Evolutionary conservation across 148 eudicot species (phyloP).

Genomic region (Amaranthus palmeri): DNA sequence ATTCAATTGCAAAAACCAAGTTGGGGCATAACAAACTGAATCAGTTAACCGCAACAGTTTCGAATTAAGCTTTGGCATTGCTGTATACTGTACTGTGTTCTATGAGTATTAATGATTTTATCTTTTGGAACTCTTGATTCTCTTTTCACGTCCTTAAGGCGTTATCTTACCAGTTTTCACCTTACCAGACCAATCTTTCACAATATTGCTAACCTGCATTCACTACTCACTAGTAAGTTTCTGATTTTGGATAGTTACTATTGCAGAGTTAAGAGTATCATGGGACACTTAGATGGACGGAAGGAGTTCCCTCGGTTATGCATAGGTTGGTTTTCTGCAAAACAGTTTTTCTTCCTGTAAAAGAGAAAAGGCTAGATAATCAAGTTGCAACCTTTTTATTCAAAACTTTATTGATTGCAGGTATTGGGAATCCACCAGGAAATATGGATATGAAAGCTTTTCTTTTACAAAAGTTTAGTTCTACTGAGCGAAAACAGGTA

Average conservation of each 20-base stretch:
- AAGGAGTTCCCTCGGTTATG: conserved; percentile 90
- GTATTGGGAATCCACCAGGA: conserved; percentile 94
- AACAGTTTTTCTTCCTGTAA: neutral
- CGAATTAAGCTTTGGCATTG: too few relatives aligned
- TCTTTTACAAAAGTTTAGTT: conserved; percentile 87
- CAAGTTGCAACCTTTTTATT: neutral
- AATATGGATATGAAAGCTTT: conserved; percentile 94
- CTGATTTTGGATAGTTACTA: conserved; percentile 3
- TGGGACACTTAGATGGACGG: conserved; percentile 78
- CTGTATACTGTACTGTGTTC: neutral
- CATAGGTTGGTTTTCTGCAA: conserved; percentile 52
- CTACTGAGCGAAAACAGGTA: conserved; percentile 65
- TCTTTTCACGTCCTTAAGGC: neutral
- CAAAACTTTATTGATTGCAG: conserved; percentile 31
- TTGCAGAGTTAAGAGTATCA: conserved; percentile 86
- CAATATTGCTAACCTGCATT: neutral
- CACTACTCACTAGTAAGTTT: neutral
- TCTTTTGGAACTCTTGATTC: neutral
- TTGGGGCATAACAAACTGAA: too few relatives aligned
- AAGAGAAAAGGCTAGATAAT: neutral
- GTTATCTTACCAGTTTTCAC: neutral
- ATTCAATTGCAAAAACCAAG: neutral
- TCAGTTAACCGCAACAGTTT: too few relatives aligned
- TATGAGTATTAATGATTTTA: neutral
- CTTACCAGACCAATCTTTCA: neutral